A percentile compares a stretch with the other conserved stretches of the same genome.
Evolutionary conservation across 208 protist species (phyloP).

Genomic region (Trypanosoma theileri): DNA sequence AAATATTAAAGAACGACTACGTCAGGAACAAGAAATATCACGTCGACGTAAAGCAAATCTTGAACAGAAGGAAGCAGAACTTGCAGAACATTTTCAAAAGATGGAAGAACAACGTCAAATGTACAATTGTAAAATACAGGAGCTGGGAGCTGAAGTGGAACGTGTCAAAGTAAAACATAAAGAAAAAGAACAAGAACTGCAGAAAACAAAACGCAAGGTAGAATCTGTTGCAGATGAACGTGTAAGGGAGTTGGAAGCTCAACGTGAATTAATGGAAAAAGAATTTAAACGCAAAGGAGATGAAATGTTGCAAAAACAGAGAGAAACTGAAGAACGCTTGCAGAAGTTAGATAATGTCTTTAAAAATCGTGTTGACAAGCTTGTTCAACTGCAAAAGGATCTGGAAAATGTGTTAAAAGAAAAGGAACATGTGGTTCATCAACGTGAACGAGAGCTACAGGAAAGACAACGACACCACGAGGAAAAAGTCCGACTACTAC

Average conservation of each 20-base stretch:
- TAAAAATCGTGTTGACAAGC: slow-evolving; percentile 48
- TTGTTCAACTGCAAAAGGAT: slow-evolving; percentile 51
- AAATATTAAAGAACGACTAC: slow-evolving; percentile 49
- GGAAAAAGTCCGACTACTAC: slow-evolving; percentile 41
- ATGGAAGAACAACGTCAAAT: slow-evolving; percentile 59
- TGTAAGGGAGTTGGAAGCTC: slow-evolving; percentile 53
- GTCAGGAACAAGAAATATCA: slow-evolving; percentile 52
- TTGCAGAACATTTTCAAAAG: slow-evolving; percentile 44
- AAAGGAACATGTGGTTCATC: slow-evolving; percentile 38
- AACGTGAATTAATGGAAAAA: slow-evolving; percentile 43
- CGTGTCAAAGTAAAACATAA: slow-evolving; percentile 42
- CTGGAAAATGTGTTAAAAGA: slow-evolving; percentile 47
- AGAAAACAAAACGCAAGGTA: slow-evolving; percentile 31
- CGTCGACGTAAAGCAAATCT: slow-evolving; percentile 35
- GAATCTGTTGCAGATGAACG: slow-evolving; percentile 36
- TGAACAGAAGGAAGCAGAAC: slow-evolving; percentile 57
- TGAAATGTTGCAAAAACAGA: slow-evolving; percentile 42
- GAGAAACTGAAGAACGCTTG: slow-evolving; percentile 50
- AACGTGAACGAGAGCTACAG: slow-evolving; percentile 50
- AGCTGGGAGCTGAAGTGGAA: slow-evolving; percentile 64
- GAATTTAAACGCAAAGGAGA: slow-evolving; percentile 49
- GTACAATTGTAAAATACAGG: slow-evolving; percentile 67
- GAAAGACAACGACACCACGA: slow-evolving; percentile 35
- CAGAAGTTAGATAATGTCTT: slow-evolving; percentile 40
- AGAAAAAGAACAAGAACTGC: slow-evolving; percentile 50